Evolutionary conservation across 371 early-diverging fungal species (phyloP).

Genomic region (Syncephalastrum contaminatum): DNA sequence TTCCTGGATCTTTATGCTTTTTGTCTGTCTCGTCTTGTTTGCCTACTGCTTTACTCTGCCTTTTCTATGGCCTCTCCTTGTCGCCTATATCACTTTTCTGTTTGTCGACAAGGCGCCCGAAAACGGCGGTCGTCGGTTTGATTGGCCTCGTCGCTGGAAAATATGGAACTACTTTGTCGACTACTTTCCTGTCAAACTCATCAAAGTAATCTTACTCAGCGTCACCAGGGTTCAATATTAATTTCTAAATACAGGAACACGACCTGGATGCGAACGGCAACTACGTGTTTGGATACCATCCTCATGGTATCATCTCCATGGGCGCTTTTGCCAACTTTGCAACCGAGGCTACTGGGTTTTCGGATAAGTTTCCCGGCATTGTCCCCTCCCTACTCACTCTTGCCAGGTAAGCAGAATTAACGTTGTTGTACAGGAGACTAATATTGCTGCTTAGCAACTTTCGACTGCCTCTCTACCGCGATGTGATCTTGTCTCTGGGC

Average conservation of each 20-base stretch:
- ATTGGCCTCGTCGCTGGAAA: constrained; percentile 48
- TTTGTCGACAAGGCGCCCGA: constrained; percentile 58
- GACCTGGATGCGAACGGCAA: constrained; percentile 75
- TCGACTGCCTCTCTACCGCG: constrained; percentile 75
- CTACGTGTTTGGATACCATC: constrained; percentile 80
- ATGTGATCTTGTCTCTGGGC: constrained; percentile 69
- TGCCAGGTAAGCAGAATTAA: constrained; percentile 12
- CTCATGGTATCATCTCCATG: constrained; percentile 83
- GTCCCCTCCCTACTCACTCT: constrained; percentile 62
- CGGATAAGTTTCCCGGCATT: constrained; percentile 68
- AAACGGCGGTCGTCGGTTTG: constrained; percentile 64
- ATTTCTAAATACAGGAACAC: constrained; percentile 41
- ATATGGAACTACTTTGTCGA: constrained; percentile 74
- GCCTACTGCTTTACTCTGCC: constrained; percentile 46
- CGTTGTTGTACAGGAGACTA: neutral
- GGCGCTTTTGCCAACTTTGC: constrained; percentile 84
- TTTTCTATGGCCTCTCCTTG: constrained; percentile 55
- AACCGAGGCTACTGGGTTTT: constrained; percentile 69
- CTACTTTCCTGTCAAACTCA: constrained; percentile 74
- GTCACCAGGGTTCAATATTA: neutral
- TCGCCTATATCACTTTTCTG: constrained; percentile 63
- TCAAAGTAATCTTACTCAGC: constrained; percentile 49
- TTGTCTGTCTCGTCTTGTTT: constrained; percentile 44
- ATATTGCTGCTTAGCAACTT: constrained; percentile 43
- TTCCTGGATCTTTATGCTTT: constrained; percentile 60